Base-by-base conservation (phyloP, 257 asterid species). In the Thymus quinquecostatus region DNA sequence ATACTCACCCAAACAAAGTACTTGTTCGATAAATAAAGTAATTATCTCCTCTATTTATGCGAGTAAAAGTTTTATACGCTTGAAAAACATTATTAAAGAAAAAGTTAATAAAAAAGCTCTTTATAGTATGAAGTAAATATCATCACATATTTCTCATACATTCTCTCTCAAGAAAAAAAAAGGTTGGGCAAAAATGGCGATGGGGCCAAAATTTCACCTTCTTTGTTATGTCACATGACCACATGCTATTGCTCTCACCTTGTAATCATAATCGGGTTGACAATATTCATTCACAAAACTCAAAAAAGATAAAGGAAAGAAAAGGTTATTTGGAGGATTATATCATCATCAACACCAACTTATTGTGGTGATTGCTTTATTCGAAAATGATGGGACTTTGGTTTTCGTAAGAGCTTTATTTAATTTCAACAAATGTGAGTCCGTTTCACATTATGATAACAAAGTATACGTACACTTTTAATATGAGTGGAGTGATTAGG, bases 211-310 rank as follows among this genome's bases (percentile, higher is more conserved):
- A 55, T 27, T 11, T 57, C 62, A 10, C 62, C 10, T 57, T 57
- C 41, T 57, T 57, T 30, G 21, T 30, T 56, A 28, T 29, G 11
- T 58, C 64, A 58, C 47, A 27, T 60, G 66, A 60, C 49, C 66
- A 60, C 66, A 38, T 60, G 66, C 49, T 38, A 8, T 8, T 36
- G 66, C 66, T 10, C 40, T 10, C 49, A 6, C 47, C 47, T n/a
- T 38, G 21, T n/a, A 59, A 38, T 60, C 8, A 60, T 60, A 12
- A n/a, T 13, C 11, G 40, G 9, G 14, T 38, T 38, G 8, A 38
- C 49, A 60, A 38, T 34, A 38, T 60, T n/a, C 2, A 38, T n/a
- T 36, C 32, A 10, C 13, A 36, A 36, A 36, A 8, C 5, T 28
- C 11, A 55, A 6, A 28, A 21, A 27, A 5, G 5, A 36, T 55